Conservation (phyloP, 1,139 yeast genomes). For the Debaryomyces sp. region DNA sequence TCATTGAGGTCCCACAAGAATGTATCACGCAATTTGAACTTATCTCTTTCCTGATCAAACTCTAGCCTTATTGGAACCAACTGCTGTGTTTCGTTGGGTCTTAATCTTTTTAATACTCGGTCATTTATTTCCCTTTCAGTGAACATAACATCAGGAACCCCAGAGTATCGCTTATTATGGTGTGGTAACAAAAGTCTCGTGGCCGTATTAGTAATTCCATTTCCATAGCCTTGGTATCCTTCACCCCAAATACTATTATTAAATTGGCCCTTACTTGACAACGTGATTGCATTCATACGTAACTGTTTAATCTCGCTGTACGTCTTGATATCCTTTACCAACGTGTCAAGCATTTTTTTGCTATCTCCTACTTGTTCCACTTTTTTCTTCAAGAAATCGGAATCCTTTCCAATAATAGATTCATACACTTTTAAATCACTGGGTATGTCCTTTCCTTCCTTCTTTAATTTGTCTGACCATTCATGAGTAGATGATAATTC, state of each 20-base stretch:
- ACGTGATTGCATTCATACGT: conserved; percentile 67
- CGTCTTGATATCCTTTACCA: conserved; percentile 38
- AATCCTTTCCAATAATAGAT: conserved; percentile 56
- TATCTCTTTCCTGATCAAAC: conserved; percentile 83
- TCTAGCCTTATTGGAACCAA: conserved; percentile 90
- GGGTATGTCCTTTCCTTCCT: conserved; percentile 46
- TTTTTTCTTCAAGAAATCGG: conserved; percentile 33
- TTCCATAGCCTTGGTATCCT: conserved; percentile 94
- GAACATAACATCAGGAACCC: conserved; percentile 38
- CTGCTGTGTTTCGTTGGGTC: conserved; percentile 53
- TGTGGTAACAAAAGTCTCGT: conserved; percentile 68
- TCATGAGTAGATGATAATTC: conserved; percentile 31
- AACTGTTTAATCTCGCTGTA: conserved; percentile 50
- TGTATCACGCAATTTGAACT: conserved; percentile 81
- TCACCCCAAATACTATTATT: conserved; percentile 87
- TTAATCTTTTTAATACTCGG: conserved; percentile 33
- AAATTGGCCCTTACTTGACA: conserved; percentile 48
- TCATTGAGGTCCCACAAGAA: conserved; percentile 89
- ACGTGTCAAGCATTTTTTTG: conserved; percentile 31
- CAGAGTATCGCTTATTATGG: conserved; percentile 47
- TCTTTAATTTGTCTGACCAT: conserved; percentile 58
- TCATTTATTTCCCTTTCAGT: conserved; percentile 44
- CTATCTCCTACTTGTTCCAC: conserved; percentile 38
- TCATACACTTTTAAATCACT: conserved; percentile 61
- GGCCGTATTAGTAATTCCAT: conserved; percentile 76